Conservation (phyloP, 371 early-diverging fungal genomes). For the Cokeromyces recurvatus region DNA sequence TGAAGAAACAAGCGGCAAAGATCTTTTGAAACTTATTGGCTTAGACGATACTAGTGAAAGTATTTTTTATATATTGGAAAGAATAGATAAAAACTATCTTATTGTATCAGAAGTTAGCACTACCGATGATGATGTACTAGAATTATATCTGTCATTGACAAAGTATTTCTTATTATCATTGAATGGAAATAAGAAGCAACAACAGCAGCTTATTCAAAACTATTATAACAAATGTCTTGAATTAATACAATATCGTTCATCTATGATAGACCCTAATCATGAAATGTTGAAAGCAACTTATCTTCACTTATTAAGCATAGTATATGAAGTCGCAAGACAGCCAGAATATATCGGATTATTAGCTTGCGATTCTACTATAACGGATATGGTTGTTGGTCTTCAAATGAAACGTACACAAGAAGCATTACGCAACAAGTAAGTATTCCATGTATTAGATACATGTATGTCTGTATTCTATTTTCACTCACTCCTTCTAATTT, state of each 20-base stretch:
- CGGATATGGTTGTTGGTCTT: conserved; percentile 12
- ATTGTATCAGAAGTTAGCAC: too few species aligned
- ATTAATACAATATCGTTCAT: conserved; percentile 13
- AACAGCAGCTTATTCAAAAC: conserved; percentile 8
- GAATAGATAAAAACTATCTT: background rate
- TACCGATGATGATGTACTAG: conserved; percentile 26
- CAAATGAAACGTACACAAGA: conserved; percentile 31
- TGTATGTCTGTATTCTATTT: too few species aligned
- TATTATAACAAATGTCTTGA: conserved; percentile 12
- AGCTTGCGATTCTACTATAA: conserved; percentile 12
- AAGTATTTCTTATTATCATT: conserved; percentile 1
- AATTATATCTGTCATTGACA: conserved; percentile 25
- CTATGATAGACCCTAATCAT: conserved; percentile 11
- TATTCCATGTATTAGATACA: too few species aligned
- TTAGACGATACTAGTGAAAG: too few species aligned
- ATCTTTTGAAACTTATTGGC: too few species aligned
- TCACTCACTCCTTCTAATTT: too few species aligned
- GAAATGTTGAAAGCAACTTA: conserved; percentile 28
- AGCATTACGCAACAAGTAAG: conserved; percentile 29
- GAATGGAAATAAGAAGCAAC: conserved; percentile 1
- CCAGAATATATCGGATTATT: too few species aligned
- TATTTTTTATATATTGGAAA: background rate
- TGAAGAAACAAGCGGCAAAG: too few species aligned
- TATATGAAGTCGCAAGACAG: conserved; percentile 22
- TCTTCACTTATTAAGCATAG: conserved; percentile 15